A percentile compares a stretch with the other conserved stretches of the same genome.
Conservation (phyloP, 208 protist species). For the Tritrichomonas musculus region DNA sequence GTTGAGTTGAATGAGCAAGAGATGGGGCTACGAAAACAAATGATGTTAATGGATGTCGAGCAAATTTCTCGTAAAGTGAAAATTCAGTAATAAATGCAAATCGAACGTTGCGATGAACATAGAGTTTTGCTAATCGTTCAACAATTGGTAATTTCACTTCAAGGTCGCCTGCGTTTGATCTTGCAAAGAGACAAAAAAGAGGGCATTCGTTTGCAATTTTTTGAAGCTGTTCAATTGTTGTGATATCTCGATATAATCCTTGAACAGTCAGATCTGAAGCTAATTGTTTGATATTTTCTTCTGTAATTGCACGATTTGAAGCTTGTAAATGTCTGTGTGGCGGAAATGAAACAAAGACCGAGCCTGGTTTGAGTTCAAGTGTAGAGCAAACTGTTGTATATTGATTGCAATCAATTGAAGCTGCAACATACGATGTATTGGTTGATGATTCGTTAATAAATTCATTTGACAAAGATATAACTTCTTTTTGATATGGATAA, state of each 20-base stretch:
- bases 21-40: background rate
- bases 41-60: background rate
- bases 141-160: background rate
- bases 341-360: background rate
- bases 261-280: background rate
- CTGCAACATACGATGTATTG: background rate
- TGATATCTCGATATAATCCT: background rate
- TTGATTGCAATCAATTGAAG: background rate
- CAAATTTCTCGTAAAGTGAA: background rate
- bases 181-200: background rate
- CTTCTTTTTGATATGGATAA: too few species aligned
- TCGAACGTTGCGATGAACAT: background rate
- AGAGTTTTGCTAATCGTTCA: background rate
- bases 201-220: background rate
- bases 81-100: background rate
- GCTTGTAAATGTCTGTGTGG: background rate
- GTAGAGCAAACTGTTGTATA: background rate
- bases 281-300: background rate
- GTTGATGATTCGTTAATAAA: background rate
- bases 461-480: background rate
- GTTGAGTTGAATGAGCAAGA: background rate
- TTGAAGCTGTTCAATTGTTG: background rate
- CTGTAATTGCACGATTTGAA: background rate
- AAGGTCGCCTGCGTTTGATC: background rate
- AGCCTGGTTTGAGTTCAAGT: background rate